Conservation (phyloP, 2,329 filamentous ascomycete species). For the Exserohilum turcica region DNA sequence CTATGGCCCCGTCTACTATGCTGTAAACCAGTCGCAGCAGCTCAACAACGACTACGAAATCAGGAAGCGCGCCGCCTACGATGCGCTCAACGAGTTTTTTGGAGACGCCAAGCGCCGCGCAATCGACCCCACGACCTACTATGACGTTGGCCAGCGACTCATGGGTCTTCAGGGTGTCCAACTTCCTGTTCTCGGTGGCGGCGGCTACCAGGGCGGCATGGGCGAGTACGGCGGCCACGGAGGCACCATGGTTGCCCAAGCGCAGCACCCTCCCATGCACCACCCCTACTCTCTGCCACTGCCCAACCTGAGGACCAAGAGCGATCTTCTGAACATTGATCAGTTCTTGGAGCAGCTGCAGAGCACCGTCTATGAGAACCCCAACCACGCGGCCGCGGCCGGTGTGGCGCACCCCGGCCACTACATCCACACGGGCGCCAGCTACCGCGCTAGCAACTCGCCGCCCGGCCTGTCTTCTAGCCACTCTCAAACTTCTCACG, state of each 20-base stretch:
- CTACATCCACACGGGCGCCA: conserved; percentile 60
- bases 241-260: conserved; percentile 61
- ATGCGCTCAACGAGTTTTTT: conserved; percentile 92
- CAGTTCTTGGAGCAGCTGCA: conserved; percentile 96
- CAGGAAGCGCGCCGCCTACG: conserved; percentile 78
- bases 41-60: conserved; percentile 71
- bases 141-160: conserved; percentile 86
- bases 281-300: conserved; percentile 85
- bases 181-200: conserved; percentile 48
- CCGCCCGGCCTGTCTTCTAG: conserved; percentile 52
- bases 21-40: conserved; percentile 69
- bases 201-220: conserved; percentile 47
- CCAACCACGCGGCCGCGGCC: conserved; percentile 77
- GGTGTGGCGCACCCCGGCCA: conserved; percentile 79
- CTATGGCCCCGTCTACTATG: conserved; percentile 79
- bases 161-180: conserved; percentile 76
- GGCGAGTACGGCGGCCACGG: conserved; percentile 60
- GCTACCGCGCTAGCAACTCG: conserved; percentile 63
- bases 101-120: conserved; percentile 89
- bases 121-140: conserved; percentile 87
- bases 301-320: conserved; percentile 91
- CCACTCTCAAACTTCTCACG: conserved; percentile 59
- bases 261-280: conserved; percentile 68
- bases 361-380: conserved; percentile 91
- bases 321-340: conserved; percentile 90